Evolutionary conservation across 768 basidiomycete species (phyloP), one percentile per base, ranked within the genome.

Genomic region (Punctularia strigosozonata): DNA sequence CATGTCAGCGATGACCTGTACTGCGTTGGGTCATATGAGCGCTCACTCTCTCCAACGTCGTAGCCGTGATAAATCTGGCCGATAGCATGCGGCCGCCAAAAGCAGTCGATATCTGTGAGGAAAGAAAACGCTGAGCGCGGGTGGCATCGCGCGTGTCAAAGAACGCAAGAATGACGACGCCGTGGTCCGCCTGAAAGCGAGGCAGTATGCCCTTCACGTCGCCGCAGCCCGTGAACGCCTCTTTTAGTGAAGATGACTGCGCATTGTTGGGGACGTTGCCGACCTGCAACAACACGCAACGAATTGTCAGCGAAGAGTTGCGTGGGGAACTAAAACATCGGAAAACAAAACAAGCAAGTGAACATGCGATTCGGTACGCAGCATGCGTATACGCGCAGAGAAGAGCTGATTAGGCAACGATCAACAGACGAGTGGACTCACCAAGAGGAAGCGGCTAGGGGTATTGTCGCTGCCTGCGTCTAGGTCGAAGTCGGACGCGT

Each of bases 141-240:
- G 60, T 60, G 2, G 77, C 70, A 36, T 76, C 60, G 37, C 77
- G 68, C 31, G 69, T 52, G 46, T 83, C 77, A 54, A 68, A 72
- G 46, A 81, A 80, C 5, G 75, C 69, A 15, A 78, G 44, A 43
- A 80, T 62, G 32, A 80, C 58, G 31, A 71, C 57, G 5, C 77
- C 77, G 25, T 71, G 61, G 7, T 63, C 61, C 36, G 62, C 59
- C 37, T 69, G 69, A 44, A 66, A 67, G 24, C 68, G 66, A 25
- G 67, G 64, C 45, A 71, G 72, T 36, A 80, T 66, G 6, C 74
- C 75, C 50, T 77, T 75, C 41, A 81, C 66, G 35, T 54, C 53
- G 25, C 53, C 51, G 14, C 45, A 39, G 5, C 48, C 8, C 14
- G 54, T 50, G 37, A 63, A 58, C 4, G 56, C 50, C 19, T 49